Evolutionary conservation across 345 rosid genomes (phyloP).

Genomic region (Raphanus raphanistrum): DNA sequence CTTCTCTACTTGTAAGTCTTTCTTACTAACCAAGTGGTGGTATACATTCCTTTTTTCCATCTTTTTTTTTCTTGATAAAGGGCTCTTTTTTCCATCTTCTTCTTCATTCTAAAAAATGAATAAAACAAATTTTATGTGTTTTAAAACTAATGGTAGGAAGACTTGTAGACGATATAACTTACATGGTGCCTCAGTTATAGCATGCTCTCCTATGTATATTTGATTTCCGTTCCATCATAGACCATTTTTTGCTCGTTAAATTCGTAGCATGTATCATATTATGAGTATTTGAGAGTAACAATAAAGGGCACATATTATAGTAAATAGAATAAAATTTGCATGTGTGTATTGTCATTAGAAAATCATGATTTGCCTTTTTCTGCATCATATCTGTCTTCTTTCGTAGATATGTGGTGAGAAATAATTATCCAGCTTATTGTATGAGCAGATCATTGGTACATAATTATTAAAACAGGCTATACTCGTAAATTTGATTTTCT

Average conservation of each 20-base stretch:
- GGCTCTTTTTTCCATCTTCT: not conserved
- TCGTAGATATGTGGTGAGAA: not conserved
- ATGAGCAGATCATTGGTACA: not conserved
- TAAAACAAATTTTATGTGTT: not conserved
- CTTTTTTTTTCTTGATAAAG: not conserved
- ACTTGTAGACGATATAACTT: not conserved
- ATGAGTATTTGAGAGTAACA: not conserved
- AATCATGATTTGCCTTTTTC: not conserved
- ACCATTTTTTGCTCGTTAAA: not conserved
- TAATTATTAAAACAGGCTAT: too few species aligned
- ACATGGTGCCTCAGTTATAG: not conserved
- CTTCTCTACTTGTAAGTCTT: conserved; percentile 7
- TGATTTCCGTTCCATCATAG: not conserved
- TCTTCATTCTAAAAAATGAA: not conserved
- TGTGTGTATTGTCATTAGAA: not conserved
- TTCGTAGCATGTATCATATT: not conserved
- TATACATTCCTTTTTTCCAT: conserved; percentile 5
- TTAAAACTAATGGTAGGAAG: not conserved
- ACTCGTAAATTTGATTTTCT: too few species aligned
- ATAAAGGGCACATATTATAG: not conserved
- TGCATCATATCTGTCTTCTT: not conserved
- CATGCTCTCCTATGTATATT: not conserved
- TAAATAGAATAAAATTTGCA: not conserved
- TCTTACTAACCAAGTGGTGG: conserved; percentile 9
- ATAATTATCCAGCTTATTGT: not conserved